Base-by-base conservation (phyloP, 2,329 filamentous ascomycete genomes). In the Biscogniauxia mediterranea region DNA sequence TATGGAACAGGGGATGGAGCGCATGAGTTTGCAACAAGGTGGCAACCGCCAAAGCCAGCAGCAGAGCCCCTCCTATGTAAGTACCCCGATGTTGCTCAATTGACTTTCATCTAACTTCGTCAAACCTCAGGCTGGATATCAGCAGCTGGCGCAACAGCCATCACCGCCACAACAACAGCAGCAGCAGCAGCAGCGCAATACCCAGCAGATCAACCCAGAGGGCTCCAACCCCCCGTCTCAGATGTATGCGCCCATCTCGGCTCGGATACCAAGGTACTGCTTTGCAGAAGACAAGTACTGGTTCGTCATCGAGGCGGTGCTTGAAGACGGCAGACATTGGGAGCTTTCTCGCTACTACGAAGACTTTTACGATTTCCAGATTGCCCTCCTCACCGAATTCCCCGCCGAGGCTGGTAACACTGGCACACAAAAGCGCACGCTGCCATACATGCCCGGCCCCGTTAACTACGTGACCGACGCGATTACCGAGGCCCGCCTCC, bases 291-390 rank as follows among this genome's bases (percentile, higher is more conserved):
- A 97, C 69, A 97, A 97, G 75, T 98, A 98, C 77, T 98, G 95
- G 92, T 99, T 98, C 72, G 91, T 97, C 58, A 94, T 99, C 61
- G 93, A 97, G 75, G 92, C 91, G 23, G 85, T 89, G 70, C 86
- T 98, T 76, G 92, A 97, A 72, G 93, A 98, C 73, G 93, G 93
- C 54, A 85, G 91, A 54, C 89, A 91, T 72, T 98, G 93, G 93
- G 93, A 97, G 74, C 80, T 99, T 55, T 94, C 92, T 49, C 88
- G 95, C 65, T 95, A 96, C 73, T 99, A 99, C 73, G 93, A 98
- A 75, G 95, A 98, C 78, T 99, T 99, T 74, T 99, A 98, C 78
- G 95, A 98, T 76, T 94, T 98, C 75, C 95, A 99, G 75, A 98
- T 98, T 72, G 92, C 93, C 32, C 87, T 99, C 8, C 85, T 99